Base-by-base conservation (phyloP, 129 eudicot species). In the Tagetes erecta region DNA sequence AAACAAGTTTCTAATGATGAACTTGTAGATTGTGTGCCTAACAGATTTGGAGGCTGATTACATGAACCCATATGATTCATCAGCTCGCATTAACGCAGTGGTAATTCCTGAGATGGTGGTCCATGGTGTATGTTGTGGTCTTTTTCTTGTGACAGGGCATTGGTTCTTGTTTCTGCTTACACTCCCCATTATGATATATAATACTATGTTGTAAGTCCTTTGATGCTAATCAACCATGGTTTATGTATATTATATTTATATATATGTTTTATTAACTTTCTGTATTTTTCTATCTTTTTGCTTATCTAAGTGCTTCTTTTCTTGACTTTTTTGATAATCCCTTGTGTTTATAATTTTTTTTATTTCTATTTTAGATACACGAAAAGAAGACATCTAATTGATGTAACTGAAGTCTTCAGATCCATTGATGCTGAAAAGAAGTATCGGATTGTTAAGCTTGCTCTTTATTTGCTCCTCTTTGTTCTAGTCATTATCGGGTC, bases 11-110 rank as follows among this genome's bases (percentile, higher is more conserved):
- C 49, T 64, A 38, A 62, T 8, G 31, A 14, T 56, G 60, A 78
- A 59, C 84, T 47, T 71, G 81, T 75, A 86, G 91, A 82, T 86
- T 56, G 83, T 82, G n/a, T 86, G 85, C 84, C 82, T 91, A 72
- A 78, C 97, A 47, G 97, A 88, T 80, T 76, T 91, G 90, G 96
- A 91, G 82, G 87, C 88, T 40, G 97, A 91, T 73, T 88, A 83
- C 79, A 12, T 91, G 84, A 91, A 91, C 64, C 96, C 97, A 0
- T 91, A 81, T 44, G 96, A 91, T 34, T 74, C 94, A 64, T 86
- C 97, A 27, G 81, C 96, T 69, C 88, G 88, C 59, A 81, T 86
- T 52, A 91, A 91, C 68, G 68, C 81, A 51, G 88, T 91, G 71
- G 80, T 91, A 63, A 50, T 88, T 36, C 96, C 90, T 7, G 97